Evolutionary conservation across 805 yeast genomes (phyloP).

Genomic region (Debaryomyces maramus): DNA sequence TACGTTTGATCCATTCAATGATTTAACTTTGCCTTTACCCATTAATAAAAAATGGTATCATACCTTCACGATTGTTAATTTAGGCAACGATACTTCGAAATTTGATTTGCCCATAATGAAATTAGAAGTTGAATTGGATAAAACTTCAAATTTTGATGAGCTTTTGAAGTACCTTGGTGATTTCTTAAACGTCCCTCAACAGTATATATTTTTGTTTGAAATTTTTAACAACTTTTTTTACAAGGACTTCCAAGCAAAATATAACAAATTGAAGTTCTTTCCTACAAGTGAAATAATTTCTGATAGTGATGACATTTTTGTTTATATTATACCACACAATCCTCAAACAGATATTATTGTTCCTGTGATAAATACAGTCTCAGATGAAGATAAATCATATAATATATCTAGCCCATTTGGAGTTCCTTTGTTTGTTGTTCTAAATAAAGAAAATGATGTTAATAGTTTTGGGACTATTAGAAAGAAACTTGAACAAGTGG

Average conservation of each 20-base stretch:
- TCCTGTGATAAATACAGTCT: conserved; percentile 55
- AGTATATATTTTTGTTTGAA: conserved; percentile 32
- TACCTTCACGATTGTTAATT: conserved; percentile 62
- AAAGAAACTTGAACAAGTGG: conserved; percentile 49
- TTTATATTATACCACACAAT: conserved; percentile 57
- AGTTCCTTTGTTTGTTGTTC: conserved; percentile 69
- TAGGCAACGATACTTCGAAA: conserved; percentile 17
- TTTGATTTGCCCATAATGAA: conserved; percentile 21
- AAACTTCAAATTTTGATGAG: conserved; percentile 62
- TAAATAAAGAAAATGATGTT: conserved; percentile 50
- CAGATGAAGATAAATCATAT: conserved; percentile 36
- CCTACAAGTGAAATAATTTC: conserved; percentile 70
- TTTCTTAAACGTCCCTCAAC: conserved; percentile 34
- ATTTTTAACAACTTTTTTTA: conserved; percentile 68
- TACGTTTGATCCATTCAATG: conserved; percentile 93
- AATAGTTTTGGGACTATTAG: conserved; percentile 59
- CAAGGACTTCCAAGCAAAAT: conserved; percentile 63
- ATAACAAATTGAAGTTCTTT: conserved; percentile 51
- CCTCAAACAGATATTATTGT: conserved; percentile 42
- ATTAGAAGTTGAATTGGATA: conserved; percentile 72
- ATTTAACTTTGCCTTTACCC: conserved; percentile 87
- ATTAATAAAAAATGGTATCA: conserved; percentile 70
- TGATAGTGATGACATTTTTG: conserved; percentile 60
- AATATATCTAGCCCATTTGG: conserved; percentile 58
- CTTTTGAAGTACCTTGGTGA: conserved; percentile 60